Evolutionary conservation across 2,329 filamentous ascomycete species (phyloP).

Genomic region (Nemania sp.): DNA sequence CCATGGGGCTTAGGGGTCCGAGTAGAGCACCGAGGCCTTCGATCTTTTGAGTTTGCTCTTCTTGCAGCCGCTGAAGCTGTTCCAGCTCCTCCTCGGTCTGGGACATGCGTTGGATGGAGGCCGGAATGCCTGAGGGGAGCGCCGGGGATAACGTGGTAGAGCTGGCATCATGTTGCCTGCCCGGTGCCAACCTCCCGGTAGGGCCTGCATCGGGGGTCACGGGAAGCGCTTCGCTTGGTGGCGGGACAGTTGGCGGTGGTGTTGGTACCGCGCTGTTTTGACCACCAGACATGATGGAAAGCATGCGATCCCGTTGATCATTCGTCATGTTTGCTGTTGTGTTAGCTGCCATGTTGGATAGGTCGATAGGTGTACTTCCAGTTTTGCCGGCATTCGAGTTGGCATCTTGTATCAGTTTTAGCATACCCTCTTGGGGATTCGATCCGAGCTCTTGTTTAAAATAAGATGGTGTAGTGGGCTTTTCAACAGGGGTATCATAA

Average conservation of each 20-base stretch:
- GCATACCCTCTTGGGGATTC: conserved; percentile 64
- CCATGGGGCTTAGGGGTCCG: conserved; percentile 78
- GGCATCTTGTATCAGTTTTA: conserved; percentile 67
- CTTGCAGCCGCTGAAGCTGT: conserved; percentile 75
- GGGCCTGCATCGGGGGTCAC: conserved; percentile 27
- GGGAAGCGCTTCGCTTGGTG: conserved; percentile 30
- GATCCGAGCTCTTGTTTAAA: conserved; percentile 59
- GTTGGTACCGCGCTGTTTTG: conserved; percentile 29
- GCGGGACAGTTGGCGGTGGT: conserved; percentile 32
- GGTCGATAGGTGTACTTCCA: conserved; percentile 46
- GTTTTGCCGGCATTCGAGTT: conserved; percentile 56
- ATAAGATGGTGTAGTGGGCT: conserved; percentile 51
- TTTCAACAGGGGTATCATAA: conserved; percentile 54
- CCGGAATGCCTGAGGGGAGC: conserved; percentile 51
- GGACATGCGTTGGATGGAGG: conserved; percentile 63
- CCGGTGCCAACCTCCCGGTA: conserved; percentile 28
- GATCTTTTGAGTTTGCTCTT: conserved; percentile 76
- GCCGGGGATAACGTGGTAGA: conserved; percentile 52
- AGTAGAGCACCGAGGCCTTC: conserved; percentile 74
- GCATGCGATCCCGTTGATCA: conserved; percentile 62
- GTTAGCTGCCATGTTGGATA: conserved; percentile 61
- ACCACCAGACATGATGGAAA: conserved; percentile 60
- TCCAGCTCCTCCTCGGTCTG: conserved; percentile 77
- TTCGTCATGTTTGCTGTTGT: conserved; percentile 57
- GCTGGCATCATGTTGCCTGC: conserved; percentile 25